These are phyloP conservation scores for Dictyostelium citrinum DNA, from an alignment of 78 protist genomes.

Conservation along the genomic window DNA sequence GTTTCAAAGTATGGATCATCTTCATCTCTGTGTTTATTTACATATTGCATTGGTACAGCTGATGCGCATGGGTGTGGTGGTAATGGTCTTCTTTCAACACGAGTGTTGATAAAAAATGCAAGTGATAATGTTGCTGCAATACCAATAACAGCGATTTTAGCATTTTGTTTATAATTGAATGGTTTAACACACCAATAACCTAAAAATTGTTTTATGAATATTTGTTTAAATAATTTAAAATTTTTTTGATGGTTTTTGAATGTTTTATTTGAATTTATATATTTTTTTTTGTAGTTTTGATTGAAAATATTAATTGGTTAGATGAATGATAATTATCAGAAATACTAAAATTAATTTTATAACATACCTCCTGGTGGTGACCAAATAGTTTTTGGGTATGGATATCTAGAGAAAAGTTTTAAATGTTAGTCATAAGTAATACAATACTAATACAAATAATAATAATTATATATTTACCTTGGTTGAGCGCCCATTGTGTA, in stretches of 20 bases:
- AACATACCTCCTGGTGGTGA: not conserved
- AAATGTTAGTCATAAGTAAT: no score
- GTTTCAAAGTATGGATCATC: slow-evolving; percentile 16
- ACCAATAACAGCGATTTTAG: not conserved
- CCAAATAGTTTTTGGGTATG: slow-evolving; percentile 23
- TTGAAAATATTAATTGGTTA: no score
- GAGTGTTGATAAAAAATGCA: not conserved
- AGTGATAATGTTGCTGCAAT: not conserved
- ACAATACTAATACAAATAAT: no score
- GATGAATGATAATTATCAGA: no score
- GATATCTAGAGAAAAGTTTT: not conserved
- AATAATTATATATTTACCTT: not conserved
- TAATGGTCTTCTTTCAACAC: slow-evolving; percentile 11
- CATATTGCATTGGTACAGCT: not conserved
- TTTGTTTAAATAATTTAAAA: no score
- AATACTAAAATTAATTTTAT: not conserved
- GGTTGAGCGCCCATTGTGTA: not conserved
- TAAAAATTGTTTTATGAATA: not conserved
- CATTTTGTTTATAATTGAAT: not conserved
- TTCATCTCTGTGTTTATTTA: not conserved
- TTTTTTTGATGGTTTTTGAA: no score
- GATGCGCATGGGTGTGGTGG: slow-evolving; percentile 7
- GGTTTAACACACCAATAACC: slow-evolving; percentile 27
- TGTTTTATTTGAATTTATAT: no score
- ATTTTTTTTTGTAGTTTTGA: no score